These are phyloP conservation scores for Cryptosporidium sp. DNA, from an alignment of 169 alveolate species.

Conservation along the genomic window DNA sequence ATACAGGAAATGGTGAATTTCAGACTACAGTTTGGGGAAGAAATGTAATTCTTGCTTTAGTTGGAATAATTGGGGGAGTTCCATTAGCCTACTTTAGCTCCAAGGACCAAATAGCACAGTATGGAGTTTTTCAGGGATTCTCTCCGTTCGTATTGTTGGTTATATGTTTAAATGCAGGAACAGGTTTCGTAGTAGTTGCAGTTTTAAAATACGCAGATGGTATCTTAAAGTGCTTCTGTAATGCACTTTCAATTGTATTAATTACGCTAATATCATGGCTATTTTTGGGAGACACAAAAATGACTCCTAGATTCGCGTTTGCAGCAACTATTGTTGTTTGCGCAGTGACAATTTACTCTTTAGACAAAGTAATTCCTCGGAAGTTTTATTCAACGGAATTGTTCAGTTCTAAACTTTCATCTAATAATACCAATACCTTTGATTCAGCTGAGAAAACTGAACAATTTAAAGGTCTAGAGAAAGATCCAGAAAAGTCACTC, in stretches of 20 bases:
- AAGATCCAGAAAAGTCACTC: background rate
- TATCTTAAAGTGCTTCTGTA: constrained; percentile 42
- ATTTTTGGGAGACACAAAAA: constrained; percentile 47
- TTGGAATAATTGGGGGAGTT: constrained; percentile 43
- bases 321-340: constrained; percentile 45
- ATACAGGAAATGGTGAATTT: background rate
- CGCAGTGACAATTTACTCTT: constrained; percentile 44
- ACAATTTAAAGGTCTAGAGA: background rate
- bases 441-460: background rate
- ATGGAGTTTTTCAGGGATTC: constrained; percentile 51
- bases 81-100: constrained; percentile 37
- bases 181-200: constrained; percentile 55
- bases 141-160: constrained; percentile 46
- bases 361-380: constrained; percentile 30
- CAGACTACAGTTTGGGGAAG: constrained; percentile 68
- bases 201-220: constrained; percentile 59
- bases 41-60: constrained; percentile 46
- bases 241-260: constrained; percentile 53
- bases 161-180: constrained; percentile 31
- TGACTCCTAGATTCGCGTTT: constrained; percentile 48
- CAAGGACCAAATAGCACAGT: background rate
- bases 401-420: background rate
- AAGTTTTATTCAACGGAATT: background rate
- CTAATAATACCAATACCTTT: background rate
- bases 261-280: constrained; percentile 42